Base-by-base conservation (phyloP, 305 asterid genomes). In the Fraxinus floribunda region DNA sequence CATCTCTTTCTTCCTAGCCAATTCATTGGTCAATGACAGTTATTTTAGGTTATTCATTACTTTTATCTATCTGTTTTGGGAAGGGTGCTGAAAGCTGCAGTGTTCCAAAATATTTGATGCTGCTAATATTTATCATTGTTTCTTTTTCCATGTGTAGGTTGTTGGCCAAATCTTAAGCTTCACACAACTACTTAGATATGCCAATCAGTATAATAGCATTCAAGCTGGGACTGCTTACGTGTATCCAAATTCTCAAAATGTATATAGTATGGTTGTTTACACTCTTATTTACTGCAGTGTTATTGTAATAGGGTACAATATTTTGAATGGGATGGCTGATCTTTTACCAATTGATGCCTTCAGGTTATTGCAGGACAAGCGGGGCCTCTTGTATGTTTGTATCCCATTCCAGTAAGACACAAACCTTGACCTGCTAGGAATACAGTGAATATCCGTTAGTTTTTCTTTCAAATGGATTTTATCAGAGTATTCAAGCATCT, bases 231-330 rank as follows among this genome's bases (percentile, higher is more conserved):
- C 84, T 39, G 87, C 84, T 64, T 89, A 82, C 82, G 15, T 78
- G 84, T 86, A 81, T 84, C 90, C 85, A 76, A 89, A 82, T 86
- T 81, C 89, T n/a, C 89, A 86, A 81, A 87, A 79, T 84, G 92
- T 87, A 83, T 71, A 88, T 66, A 30, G 76, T 68, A 68, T 26
- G 38, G n/a, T 68, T 68, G 75, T 26, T 68, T 20, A 60, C 26
- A 10, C 38, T 68, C 75, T 26, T 29, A 68, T 68, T 68, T 29
- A 68, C 36, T 68, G 36, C 36, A 68, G 32, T 68, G 8, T 29
- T 18, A 68, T 68, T 20, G 35, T 29, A 66, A 26, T 24, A 26
- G 8, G 74, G 15, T 29, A 29, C 36, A 26, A 24, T 7, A 10
- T 26, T 66, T 66, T 32, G 0, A 66, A 24, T 66, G 35, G 6